Evolutionary conservation across 208 protist species (phyloP), one percentile per base, ranked within the genome.

Genomic region (Tritrichomonas foetus): DNA sequence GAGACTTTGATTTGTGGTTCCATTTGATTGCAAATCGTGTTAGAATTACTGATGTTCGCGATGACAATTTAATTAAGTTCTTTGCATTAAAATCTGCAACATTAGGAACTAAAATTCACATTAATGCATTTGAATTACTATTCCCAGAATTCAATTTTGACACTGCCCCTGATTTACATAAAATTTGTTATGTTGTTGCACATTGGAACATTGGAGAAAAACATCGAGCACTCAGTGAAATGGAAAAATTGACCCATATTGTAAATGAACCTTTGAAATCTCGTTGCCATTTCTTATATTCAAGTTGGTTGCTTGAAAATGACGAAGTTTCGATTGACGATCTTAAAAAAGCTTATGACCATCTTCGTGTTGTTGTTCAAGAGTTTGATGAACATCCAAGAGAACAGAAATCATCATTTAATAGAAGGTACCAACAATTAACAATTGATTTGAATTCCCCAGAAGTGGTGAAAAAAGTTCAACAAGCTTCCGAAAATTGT

Each of bases 161-260:
- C n/a, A 36, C 16, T 22, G 8, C 41, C 2, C 41, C 44, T n/a
- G 41, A 44, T 16, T 47, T 89, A 44, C 47, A 20, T 1, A 89
- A 36, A 16, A 57, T 89, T 47, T 57, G 78, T 50, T 89, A 57
- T 27, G 78, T 57, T 50, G 78, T 89, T 33, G 41, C 20, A 39
- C 78, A 89, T n/a, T 89, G 78, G 78, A 89, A 57, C 30, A 57
- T 33, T 39, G 78, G 78, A 22, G 78, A 89, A 5, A 89, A 50
- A 89, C 0, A 55, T 27, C 3, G 30, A 13, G 78, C 78, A 14
- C 20, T 89, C 14, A 89, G 44, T n/a, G 78, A 49, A 57, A 89
- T 89, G 78, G n/a, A 89, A 3, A 49, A 89, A 50, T 20, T 89
- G 0, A 57, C 47, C 0, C n/a, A 53, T 39, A 49, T 53, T 2